Percentiles rank a stretch among this genome's conserved stretches.
These are phyloP conservation scores for Helotiales sp. DNA, from an alignment of 2,329 filamentous ascomycete species.

Conservation along the genomic window DNA sequence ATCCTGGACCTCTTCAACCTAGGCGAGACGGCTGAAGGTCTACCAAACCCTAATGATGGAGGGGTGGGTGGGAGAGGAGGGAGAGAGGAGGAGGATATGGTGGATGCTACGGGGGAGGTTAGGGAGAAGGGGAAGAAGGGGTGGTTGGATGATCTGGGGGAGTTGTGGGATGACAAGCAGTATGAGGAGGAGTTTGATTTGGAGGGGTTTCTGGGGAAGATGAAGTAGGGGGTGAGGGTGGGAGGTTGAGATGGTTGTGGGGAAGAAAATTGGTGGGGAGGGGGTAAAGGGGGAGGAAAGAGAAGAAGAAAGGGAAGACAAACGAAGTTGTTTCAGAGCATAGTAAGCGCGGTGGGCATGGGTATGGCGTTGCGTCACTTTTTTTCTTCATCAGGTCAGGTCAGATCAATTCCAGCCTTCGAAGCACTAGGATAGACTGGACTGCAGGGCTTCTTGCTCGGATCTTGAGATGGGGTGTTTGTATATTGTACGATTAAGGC, in stretches of 20 bases:
- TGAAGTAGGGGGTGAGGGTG: constrained; percentile 46
- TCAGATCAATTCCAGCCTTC: no score
- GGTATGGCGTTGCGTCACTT: neutral
- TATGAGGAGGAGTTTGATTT: constrained; percentile 98
- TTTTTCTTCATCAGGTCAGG: neutral
- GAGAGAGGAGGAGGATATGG: constrained; percentile 79
- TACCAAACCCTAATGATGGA: constrained; percentile 49
- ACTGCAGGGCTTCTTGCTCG: neutral
- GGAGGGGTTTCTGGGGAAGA: constrained; percentile 91
- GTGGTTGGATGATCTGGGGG: constrained; percentile 90
- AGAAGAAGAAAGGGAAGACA: neutral
- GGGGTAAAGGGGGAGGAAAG: neutral
- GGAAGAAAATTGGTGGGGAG: no score
- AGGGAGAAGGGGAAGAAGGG: constrained; percentile 95
- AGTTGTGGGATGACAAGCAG: constrained; percentile 95
- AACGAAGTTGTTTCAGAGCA: neutral
- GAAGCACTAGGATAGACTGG: no score
- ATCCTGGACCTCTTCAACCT: constrained; percentile 96
- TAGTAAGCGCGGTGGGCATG: neutral
- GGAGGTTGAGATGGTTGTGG: neutral
- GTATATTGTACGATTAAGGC: neutral
- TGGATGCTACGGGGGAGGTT: constrained; percentile 90
- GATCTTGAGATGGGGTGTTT: neutral
- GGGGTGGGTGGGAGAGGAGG: constrained; percentile 46
- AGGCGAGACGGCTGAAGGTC: constrained; percentile 69